Conservation (phyloP, 208 protist species). For the Acanthamoeba lenticulata region DNA sequence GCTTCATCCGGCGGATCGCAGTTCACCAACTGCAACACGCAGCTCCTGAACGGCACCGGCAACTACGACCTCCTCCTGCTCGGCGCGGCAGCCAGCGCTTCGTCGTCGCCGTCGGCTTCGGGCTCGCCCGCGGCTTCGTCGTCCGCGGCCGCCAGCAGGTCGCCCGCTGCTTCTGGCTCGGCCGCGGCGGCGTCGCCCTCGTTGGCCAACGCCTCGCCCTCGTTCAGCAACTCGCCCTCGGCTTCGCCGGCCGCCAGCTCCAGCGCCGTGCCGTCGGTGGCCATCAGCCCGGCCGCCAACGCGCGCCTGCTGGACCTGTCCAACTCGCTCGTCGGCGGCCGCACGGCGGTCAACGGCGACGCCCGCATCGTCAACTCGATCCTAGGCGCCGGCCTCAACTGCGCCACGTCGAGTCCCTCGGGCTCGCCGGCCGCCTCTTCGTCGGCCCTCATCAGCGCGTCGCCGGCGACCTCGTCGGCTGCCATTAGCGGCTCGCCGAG, state of each 20-base stretch:
- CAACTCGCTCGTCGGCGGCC: not conserved
- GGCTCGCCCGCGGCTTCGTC: not conserved
- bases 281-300: not conserved
- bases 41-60: not conserved
- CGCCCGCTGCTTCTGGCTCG: not conserved
- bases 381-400: not conserved
- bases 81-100: not conserved
- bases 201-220: not conserved
- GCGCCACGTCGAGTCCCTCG: not conserved
- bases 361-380: not conserved
- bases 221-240: not conserved
- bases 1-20: not conserved
- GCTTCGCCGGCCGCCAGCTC: not conserved
- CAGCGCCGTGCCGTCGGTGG: not conserved
- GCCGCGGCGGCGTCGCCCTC: not conserved
- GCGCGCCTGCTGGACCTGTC: not conserved
- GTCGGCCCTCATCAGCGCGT: not conserved
- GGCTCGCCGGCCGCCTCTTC: not conserved
- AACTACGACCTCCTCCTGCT: slow-evolving; percentile 7
- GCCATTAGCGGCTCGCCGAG: not conserved
- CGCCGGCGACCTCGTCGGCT: too few relatives aligned
- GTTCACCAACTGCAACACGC: slow-evolving; percentile 13
- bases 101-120: not conserved
- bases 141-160: not conserved
- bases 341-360: not conserved